phyloP scores from a whole-genome alignment of 1,139 yeast genomes.

The Tardiomyces blankii region DNA sequence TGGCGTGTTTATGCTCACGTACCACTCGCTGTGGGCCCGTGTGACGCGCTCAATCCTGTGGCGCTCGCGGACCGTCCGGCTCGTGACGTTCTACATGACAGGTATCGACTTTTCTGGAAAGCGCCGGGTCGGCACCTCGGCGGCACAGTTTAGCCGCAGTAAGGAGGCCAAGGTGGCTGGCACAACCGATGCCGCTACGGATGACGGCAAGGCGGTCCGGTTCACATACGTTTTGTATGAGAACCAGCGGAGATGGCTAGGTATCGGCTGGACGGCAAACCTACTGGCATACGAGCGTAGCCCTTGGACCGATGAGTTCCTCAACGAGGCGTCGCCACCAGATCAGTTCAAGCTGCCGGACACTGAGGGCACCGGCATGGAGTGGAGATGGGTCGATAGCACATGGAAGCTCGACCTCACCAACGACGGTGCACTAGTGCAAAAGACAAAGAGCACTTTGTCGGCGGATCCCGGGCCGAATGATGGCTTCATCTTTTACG shows the following conservation, averaged over 20 bases:
- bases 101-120: conserved; percentile 71
- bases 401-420: conserved; percentile 86
- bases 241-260: conserved; percentile 95
- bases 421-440: conserved; percentile 74
- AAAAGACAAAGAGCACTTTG: conserved; percentile 52
- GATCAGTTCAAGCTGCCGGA: conserved; percentile 75
- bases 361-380: conserved; percentile 54
- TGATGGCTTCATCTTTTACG: conserved; percentile 82
- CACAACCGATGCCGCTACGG: conserved; percentile 35
- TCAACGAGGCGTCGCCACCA: conserved; percentile 73
- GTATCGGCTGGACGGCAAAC: conserved; percentile 95
- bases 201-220: conserved; percentile 52
- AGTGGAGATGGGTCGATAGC: conserved; percentile 92
- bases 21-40: conserved; percentile 76
- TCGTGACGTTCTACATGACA: conserved; percentile 67
- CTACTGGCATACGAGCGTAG: conserved; percentile 85
- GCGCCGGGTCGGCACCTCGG: not conserved
- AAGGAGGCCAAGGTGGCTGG: conserved; percentile 28
- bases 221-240: conserved; percentile 92
- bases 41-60: conserved; percentile 74
- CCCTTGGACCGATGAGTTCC: conserved; percentile 94
- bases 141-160: not conserved
- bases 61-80: conserved; percentile 65
- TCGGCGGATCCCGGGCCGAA: conserved; percentile 68
- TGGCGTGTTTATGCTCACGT: conserved; percentile 61